Conservation (phyloP, 2,329 filamentous ascomycete genomes). For the Arthrinium puccinioides region DNA sequence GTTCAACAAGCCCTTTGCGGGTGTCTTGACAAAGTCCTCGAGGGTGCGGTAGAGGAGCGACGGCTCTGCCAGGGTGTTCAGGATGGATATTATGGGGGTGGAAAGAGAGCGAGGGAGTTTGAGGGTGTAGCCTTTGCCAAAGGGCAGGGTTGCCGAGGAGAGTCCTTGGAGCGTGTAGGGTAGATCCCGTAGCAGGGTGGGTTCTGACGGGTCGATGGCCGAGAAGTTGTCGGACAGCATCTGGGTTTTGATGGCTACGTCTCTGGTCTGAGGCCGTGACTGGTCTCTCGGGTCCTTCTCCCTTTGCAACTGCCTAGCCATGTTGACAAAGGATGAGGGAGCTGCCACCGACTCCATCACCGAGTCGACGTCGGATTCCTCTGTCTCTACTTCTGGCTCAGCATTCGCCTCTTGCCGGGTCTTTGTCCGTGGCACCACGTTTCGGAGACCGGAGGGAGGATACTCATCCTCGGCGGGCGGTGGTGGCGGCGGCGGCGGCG, state of each 20-base stretch:
- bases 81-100: slow-evolving; percentile 73
- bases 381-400: not conserved
- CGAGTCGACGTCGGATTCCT: slow-evolving; percentile 8
- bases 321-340: slow-evolving; percentile 12
- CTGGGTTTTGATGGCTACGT: slow-evolving; percentile 50
- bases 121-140: slow-evolving; percentile 60
- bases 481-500: not conserved
- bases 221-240: slow-evolving; percentile 49
- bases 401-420: not conserved
- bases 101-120: slow-evolving; percentile 75
- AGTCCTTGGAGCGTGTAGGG: slow-evolving; percentile 91
- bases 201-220: slow-evolving; percentile 55
- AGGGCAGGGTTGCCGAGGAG: slow-evolving; percentile 77
- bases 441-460: slow-evolving; percentile 1
- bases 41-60: slow-evolving; percentile 84
- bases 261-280: slow-evolving; percentile 27
- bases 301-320: slow-evolving; percentile 16
- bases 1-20: slow-evolving; percentile 75
- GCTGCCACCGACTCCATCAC: not conserved
- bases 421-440: not conserved
- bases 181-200: slow-evolving; percentile 66
- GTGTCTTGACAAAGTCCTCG: slow-evolving; percentile 72
- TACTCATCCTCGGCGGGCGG: slow-evolving; percentile 2
- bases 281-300: slow-evolving; percentile 13
- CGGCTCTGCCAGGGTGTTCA: slow-evolving; percentile 87